Evolutionary conservation across 257 asterid species (phyloP).

Genomic region (Penstemon barbatus): DNA sequence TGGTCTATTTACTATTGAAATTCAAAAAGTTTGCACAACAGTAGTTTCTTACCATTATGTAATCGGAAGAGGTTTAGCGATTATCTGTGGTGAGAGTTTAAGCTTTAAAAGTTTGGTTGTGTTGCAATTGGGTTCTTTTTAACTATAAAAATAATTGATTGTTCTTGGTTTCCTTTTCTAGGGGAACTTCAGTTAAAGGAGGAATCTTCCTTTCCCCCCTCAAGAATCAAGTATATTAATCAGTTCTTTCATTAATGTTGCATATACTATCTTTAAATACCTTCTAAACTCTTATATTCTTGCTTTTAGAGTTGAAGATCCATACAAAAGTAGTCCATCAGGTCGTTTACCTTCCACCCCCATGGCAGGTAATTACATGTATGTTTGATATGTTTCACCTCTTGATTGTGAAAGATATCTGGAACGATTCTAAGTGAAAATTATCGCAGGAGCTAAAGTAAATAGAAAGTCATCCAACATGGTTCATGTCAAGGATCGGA

Average conservation of each 20-base stretch:
- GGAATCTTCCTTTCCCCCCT: constrained; percentile 62
- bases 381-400: constrained; percentile 5
- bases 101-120: background rate
- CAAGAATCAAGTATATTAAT: constrained; percentile 67
- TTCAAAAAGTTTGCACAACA: background rate
- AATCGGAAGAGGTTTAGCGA: constrained; percentile 6
- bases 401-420: constrained; percentile 10
- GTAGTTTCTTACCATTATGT: background rate
- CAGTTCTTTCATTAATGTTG: constrained; percentile 23
- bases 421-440: constrained; percentile 24
- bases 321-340: constrained; percentile 61
- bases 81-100: background rate
- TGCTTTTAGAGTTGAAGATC: constrained; percentile 65
- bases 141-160: constrained; percentile 19
- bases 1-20: background rate
- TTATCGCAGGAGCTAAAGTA: constrained; percentile 55
- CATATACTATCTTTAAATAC: constrained; percentile 22
- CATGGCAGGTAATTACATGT: constrained; percentile 48
- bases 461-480: constrained; percentile 55
- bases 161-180: constrained; percentile 42
- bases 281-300: constrained; percentile 30
- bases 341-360: constrained; percentile 60
- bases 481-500: constrained; percentile 60
- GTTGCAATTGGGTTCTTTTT: background rate
- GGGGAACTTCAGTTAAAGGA: constrained; percentile 71